Conservation (phyloP, 805 yeast species). For the Kurtzmaniella cleridarum region DNA sequence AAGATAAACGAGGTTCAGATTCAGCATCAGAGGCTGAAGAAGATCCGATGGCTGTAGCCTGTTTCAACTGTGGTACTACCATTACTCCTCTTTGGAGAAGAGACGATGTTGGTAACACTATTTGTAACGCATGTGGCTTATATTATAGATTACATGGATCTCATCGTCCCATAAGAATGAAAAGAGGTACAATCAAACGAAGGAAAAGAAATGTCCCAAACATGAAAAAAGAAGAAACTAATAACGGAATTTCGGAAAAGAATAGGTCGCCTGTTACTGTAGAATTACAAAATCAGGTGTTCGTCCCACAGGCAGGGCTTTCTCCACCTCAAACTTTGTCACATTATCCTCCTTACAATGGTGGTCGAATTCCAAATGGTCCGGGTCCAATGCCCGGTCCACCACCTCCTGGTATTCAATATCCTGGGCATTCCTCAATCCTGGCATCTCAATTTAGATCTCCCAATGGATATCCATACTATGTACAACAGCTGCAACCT, state of each 20-base stretch:
- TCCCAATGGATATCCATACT: neutral
- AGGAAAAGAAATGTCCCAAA: conserved; percentile 45
- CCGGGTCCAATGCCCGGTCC: conserved; percentile 42
- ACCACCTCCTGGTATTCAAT: conserved; percentile 20
- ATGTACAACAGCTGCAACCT: neutral
- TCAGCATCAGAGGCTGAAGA: neutral
- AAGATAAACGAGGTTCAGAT: neutral
- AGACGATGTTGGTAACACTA: conserved; percentile 74
- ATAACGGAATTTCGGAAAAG: neutral
- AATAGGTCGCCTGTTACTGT: neutral
- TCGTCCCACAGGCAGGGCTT: conserved; percentile 6
- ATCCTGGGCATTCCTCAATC: conserved; percentile 1
- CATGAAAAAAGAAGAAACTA: neutral
- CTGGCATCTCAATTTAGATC: conserved; percentile 1
- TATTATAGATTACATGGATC: conserved; percentile 71
- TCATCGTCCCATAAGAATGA: conserved; percentile 74
- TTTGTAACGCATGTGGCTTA: conserved; percentile 85
- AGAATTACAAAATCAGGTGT: conserved; percentile 2
- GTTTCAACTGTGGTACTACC: conserved; percentile 79
- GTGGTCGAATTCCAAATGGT: conserved; percentile 35
- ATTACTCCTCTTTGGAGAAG: conserved; percentile 86
- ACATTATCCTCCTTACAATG: conserved; percentile 29
- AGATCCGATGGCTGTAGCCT: conserved; percentile 60
- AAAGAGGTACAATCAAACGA: conserved; percentile 67
- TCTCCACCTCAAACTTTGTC: conserved; percentile 10